Percentiles rank a stretch among this genome's conserved stretches.
These are phyloP conservation scores for Hansfordia pulvinata DNA, from an alignment of 2,329 filamentous ascomycete genomes.

Conservation along the genomic window DNA sequence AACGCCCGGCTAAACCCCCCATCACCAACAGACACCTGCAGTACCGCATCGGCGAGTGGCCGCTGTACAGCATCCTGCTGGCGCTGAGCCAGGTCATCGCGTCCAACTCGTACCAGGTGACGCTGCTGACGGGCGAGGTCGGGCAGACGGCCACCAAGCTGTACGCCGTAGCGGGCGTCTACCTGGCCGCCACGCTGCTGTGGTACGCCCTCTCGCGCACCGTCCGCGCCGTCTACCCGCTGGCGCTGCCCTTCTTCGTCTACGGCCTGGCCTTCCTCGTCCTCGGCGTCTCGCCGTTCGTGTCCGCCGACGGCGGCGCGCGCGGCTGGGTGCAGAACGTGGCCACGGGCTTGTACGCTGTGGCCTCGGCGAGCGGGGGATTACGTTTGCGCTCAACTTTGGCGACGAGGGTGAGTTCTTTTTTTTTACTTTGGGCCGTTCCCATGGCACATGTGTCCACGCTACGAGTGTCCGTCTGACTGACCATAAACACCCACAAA, in stretches of 20 bases:
- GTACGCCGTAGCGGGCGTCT: conserved; percentile 46
- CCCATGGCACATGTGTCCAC: no score
- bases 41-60: conserved; percentile 48
- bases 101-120: conserved; percentile 55
- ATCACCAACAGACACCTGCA: conserved; percentile 20
- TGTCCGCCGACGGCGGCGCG: conserved; percentile 23
- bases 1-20: not conserved
- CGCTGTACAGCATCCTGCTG: conserved; percentile 46
- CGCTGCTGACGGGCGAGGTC: conserved; percentile 48
- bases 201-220: conserved; percentile 52
- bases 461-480: no score
- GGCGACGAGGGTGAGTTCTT: conserved; percentile 48
- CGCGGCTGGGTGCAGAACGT: conserved; percentile 40
- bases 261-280: conserved; percentile 51
- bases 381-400: conserved; percentile 57
- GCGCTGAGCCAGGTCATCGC: conserved; percentile 50
- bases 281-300: conserved; percentile 48
- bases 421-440: no score
- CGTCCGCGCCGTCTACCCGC: conserved; percentile 38
- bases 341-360: conserved; percentile 46
- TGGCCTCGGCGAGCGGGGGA: conserved; percentile 48
- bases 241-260: conserved; percentile 48
- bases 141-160: conserved; percentile 44
- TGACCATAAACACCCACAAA: no score
- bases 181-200: conserved; percentile 39